phyloP scores from a whole-genome alignment of 345 rosid genomes.

The Trapa bicornis region DNA sequence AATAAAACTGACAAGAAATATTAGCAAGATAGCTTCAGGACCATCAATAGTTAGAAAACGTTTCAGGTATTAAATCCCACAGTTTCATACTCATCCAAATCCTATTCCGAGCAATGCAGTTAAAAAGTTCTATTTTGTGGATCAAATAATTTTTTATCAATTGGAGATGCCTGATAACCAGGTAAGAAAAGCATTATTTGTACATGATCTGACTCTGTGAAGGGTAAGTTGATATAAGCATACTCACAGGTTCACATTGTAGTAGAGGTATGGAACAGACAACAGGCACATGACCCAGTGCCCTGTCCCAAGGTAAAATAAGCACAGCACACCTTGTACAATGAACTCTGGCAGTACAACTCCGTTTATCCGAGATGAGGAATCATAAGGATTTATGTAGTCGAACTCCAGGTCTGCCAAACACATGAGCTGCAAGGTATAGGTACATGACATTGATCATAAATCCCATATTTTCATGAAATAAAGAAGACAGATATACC shows the following conservation, averaged over 20 bases:
- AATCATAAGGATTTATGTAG: conserved; percentile 65
- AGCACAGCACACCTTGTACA: conserved; percentile 35
- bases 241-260: conserved; percentile 54
- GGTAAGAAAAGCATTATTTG: not conserved
- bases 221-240: conserved; percentile 1
- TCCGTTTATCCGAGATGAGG: conserved; percentile 48
- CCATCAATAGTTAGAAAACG: not conserved
- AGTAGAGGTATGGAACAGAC: conserved; percentile 44
- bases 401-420: conserved; percentile 70
- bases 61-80: not conserved
- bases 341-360: conserved; percentile 51
- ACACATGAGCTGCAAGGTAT: conserved; percentile 50
- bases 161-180: not conserved
- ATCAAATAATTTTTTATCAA: not conserved
- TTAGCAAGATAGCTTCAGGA: not conserved
- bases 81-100: not conserved
- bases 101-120: not conserved
- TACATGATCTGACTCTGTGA: not conserved
- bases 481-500: not conserved
- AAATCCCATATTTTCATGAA: not conserved
- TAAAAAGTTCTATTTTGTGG: not conserved
- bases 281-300: conserved; percentile 58
- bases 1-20: not conserved
- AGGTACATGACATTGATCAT: not conserved
- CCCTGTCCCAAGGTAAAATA: conserved; percentile 43